Base-by-base conservation (phyloP, 192 early-diverging fungal species). In the Linnemannia elongata region DNA sequence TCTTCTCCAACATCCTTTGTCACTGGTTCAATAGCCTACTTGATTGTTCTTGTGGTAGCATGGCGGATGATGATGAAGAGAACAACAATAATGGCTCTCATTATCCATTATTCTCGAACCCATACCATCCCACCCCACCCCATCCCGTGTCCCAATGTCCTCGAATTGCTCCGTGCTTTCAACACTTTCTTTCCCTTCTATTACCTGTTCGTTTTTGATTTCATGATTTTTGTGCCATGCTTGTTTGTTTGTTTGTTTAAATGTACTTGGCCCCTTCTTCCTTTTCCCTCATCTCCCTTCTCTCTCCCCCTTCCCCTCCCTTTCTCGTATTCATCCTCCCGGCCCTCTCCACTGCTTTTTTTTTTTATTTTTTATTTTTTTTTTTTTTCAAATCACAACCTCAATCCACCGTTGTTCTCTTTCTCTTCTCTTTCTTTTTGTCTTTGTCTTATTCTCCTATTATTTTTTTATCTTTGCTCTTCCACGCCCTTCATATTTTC, bases 211-310 rank as follows among this genome's bases (percentile, higher is more conserved):
- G 38, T 57, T 9, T 27, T 66, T 33, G n/a, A 33, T 30, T 66
- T 33, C 60, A 27, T 66, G 60, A 9, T 30, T 66, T 66, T 60
- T 66, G 60, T 35, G 60, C n/a, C 60, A 66, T 66, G 60, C 60
- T 27, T 57, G 24, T 63, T 63, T 45, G 44, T 45, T 13, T 63
- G 60, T 66, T 12, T 30, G 9, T 63, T 39, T 66, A 13, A 15
- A 15, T 45, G 44, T 52, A 18, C 49, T 22, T 52, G 49, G 49
- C 49, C 49, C 49, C 49, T 52, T 52, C 49, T 52, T 52, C 49
- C 13, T 24, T 30, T 10, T 33, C 27, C 60, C 30, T 33, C 12
- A 1, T 24, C 27, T 66, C 60, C 60, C 57, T 60, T 27, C 57
- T n/a, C 57, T n/a, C 10, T 60, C 9, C 24, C 9, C 24, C n/a